Evolutionary conservation across 441 rosid species (phyloP), one percentile per base, ranked within the genome.

Genomic region (Brassica balearica): DNA sequence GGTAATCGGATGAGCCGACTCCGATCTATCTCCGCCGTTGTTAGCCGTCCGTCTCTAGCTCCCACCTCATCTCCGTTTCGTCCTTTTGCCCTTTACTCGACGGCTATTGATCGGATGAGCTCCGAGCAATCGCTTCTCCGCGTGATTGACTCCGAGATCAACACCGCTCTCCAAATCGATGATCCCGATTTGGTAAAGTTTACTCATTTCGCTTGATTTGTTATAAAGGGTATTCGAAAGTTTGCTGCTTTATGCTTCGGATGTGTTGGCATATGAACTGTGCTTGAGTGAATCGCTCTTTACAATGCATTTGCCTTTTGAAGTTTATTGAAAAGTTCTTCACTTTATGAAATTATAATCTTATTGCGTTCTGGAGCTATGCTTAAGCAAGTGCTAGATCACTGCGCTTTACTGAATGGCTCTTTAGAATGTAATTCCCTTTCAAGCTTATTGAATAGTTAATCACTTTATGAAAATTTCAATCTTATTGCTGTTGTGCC

Each of bases 11-110:
- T 84, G 9, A 60, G 77, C 27, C 83, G 80, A 29, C 56, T 71
- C 58, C 79, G 63, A 17, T 86, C 87, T n/a, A 53, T 82, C 85
- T 77, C 84, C 80, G 19, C 83, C 62, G 86, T 83, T 9, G 56
- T 77, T 3, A 79, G 65, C 76, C 68, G 75, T 19, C n/a, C 69
- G 11, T 64, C 63, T 81, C 46, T 87, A 87, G 68, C 77, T 76
- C 46, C 84, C 87, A 9, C 15, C 75, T 61, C 85, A 62, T 60
- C 80, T 73, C 85, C 83, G 10, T 66, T 55, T 20, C 73, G 74
- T 9, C 83, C 73, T 8, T 87, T 84, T 27, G 53, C 51, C 36
- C 80, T 61, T 60, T 68, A 69, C 80, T 68, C 80, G 36, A 69
- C 68, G 27, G 80, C 68, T 4, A 41, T 68, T 15, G 80, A 74